Evolutionary conservation across 257 asterid species (phyloP).

Genomic region (Cynanchum wilfordii): DNA sequence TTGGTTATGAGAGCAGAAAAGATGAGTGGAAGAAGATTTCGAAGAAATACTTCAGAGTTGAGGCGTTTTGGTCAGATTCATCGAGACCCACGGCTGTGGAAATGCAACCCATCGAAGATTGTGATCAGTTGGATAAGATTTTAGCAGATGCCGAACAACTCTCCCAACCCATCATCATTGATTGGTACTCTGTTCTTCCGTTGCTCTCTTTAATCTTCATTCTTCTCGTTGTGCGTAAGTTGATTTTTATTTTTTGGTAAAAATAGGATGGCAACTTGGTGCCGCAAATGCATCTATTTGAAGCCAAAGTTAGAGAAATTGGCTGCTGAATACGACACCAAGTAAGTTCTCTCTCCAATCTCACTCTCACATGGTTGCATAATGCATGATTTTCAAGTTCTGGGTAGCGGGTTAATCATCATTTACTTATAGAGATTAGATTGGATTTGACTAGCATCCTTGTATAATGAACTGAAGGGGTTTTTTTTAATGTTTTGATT

Average conservation of each 20-base stretch:
- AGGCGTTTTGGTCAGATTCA: conserved; percentile 47
- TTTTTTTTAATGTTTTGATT: neutral
- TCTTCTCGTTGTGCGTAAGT: neutral
- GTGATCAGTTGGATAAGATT: conserved; percentile 62
- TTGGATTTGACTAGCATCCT: neutral
- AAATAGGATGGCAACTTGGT: conserved; percentile 94
- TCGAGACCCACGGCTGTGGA: conserved; percentile 35
- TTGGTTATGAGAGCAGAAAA: conserved; percentile 34
- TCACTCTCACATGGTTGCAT: neutral
- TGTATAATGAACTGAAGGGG: neutral
- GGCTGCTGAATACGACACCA: conserved; percentile 73
- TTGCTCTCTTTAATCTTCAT: neutral
- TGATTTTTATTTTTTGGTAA: neutral
- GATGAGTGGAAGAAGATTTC: conserved; percentile 25
- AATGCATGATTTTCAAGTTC: neutral
- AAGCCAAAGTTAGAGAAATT: conserved; percentile 90
- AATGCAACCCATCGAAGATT: conserved; percentile 51
- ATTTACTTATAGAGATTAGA: neutral
- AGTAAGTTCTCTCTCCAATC: conserved; percentile 33
- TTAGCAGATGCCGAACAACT: conserved; percentile 45
- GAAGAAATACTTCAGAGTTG: conserved; percentile 20
- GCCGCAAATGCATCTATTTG: conserved; percentile 91
- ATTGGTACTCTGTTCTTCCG: conserved; percentile 39
- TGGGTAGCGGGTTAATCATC: neutral
- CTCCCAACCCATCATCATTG: conserved; percentile 69